Evolutionary conservation across 2,329 filamentous ascomycete genomes (phyloP), one percentile per base, ranked within the genome.

Genomic region (Ophiostoma triangulosporum): DNA sequence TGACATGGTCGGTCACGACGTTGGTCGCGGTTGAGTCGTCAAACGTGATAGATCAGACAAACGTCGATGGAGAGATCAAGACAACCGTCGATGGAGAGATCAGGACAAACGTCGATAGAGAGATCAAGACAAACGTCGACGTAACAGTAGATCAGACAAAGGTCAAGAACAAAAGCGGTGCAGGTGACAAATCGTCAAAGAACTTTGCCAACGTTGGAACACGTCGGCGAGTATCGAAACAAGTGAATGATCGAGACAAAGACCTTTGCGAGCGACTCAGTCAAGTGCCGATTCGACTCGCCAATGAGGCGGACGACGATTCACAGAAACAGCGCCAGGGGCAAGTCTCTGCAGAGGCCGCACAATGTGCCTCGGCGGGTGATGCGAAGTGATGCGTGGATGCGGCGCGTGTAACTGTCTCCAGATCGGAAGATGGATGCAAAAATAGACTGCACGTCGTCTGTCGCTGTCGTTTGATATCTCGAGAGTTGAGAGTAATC

Each of bases 1-100:
- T 69, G 77, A 80, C 78, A 83, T 83, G 67, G 67, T 76, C 70
- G 58, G 9, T 46, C 43, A 31, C 43, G 43, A 46, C 43, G 58
- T 67, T 65, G 20, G 29, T 48, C 27, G 27, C 27, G 29, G 27
- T 46, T n/a, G 4, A 26, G 26, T 9, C 17, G 46, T 27, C 33
- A 33, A 46, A 40, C 29, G 29, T 11, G 29, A 31, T 11, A 31
- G 29, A n/a, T n/a, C n/a, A n/a, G n/a, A n/a, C n/a, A n/a, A n/a
- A n/a, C n/a, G n/a, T n/a, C n/a, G n/a, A n/a, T n/a, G n/a, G n/a
- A n/a, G n/a, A n/a, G n/a, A n/a, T n/a, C n/a, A n/a, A n/a, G n/a
- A n/a, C n/a, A n/a, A n/a, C n/a, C n/a, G n/a, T n/a, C n/a, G n/a
- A n/a, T n/a, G n/a, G n/a, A n/a, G n/a, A n/a, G n/a, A n/a, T n/a